Conservation (phyloP, 306 rosid genomes). For the Cucurbita argyrosperma region DNA sequence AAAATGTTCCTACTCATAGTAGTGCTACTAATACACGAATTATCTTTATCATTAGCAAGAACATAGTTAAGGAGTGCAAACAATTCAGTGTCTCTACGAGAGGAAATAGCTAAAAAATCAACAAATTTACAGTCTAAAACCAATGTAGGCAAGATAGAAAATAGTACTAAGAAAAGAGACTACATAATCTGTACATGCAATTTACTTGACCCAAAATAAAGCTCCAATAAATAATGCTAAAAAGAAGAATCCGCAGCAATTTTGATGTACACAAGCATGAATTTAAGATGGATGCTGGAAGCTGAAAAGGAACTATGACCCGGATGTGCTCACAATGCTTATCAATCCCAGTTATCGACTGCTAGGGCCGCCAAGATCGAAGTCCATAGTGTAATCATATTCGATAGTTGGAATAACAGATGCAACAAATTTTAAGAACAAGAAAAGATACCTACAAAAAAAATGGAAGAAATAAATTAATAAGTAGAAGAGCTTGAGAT, state of each 20-base stretch:
- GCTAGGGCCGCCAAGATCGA: slow-evolving; percentile 92
- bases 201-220: background rate
- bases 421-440: slow-evolving; percentile 90
- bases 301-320: background rate
- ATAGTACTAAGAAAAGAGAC: background rate
- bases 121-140: background rate
- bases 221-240: background rate
- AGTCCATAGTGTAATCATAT: slow-evolving; percentile 95
- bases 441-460: slow-evolving; percentile 66
- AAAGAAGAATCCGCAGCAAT: background rate
- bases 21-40: background rate
- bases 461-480: background rate
- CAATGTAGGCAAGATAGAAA: background rate
- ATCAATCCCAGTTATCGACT: slow-evolving; percentile 15
- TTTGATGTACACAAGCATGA: background rate
- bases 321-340: background rate
- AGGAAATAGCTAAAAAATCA: background rate
- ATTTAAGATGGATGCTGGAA: background rate
- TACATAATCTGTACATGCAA: background rate
- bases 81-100: too few species aligned
- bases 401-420: slow-evolving; percentile 96
- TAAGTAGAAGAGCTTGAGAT: background rate
- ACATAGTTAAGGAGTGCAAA: too few species aligned
- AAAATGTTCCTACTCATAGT: background rate
- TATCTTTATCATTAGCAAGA: too few species aligned